These are phyloP conservation scores for Micractinium sp. DNA, from an alignment of 139 green algal species.

Conservation along the genomic window DNA sequence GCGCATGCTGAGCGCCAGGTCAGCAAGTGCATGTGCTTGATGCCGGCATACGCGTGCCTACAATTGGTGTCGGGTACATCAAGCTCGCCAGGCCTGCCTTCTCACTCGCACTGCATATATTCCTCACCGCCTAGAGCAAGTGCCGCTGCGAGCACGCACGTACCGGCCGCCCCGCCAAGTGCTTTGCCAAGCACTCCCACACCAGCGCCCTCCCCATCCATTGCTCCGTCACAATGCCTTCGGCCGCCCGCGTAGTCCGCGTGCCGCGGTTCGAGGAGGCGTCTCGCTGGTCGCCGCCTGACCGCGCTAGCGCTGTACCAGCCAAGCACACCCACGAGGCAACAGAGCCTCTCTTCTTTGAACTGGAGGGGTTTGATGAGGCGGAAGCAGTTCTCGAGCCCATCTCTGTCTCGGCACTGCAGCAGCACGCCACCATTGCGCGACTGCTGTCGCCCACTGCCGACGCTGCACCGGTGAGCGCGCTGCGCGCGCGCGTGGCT, in stretches of 20 bases:
- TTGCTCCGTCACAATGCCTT: too few species aligned
- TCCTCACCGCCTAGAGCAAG: too few species aligned
- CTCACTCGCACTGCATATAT: too few species aligned
- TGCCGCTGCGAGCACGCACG: too few species aligned
- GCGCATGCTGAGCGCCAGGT: too few species aligned
- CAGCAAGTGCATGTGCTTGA: too few species aligned
- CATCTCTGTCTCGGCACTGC: not conserved
- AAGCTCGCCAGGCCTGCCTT: too few species aligned
- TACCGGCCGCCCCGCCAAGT: too few species aligned
- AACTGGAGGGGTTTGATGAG: slow-evolving; percentile 7
- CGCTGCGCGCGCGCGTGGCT: not conserved
- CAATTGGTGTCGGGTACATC: too few species aligned
- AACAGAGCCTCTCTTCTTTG: slow-evolving; percentile 1
- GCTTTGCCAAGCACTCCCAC: too few species aligned
- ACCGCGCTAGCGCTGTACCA: not conserved
- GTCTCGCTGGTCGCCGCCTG: not conserved
- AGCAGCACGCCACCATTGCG: not conserved
- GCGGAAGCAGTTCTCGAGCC: not conserved
- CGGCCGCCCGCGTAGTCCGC: not conserved
- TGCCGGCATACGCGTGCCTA: too few species aligned
- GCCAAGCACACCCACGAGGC: not conserved
- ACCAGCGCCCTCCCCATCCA: too few species aligned
- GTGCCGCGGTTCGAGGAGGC: not conserved
- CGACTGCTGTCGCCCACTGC: not conserved
- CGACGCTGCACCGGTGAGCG: not conserved